Base-by-base conservation (phyloP, 257 asterid genomes). In the Orobanche coerulescens region DNA sequence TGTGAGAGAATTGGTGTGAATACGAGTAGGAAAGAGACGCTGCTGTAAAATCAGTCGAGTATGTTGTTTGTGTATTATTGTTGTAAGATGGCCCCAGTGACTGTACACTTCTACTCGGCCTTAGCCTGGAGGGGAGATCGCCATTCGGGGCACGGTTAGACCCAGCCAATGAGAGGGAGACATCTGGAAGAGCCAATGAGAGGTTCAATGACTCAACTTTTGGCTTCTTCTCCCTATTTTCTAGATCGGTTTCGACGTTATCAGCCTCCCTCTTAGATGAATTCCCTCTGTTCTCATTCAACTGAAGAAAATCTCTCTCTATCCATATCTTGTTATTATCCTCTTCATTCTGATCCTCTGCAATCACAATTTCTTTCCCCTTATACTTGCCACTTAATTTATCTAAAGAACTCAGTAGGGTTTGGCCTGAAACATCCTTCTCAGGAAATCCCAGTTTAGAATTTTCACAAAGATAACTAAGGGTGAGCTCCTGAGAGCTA, bases 381-480 rank as follows among this genome's bases (percentile, higher is more conserved):
- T 88, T 91, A 25, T 71, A 61, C 71, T 77, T 73, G 34, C 69
- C 73, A 54, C 78, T 70, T 39, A 78, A 59, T 52, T 76, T 81
- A 64, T 75, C 85, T 40, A 81, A 73, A 25, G 82, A 78, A 78
- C 66, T 80, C 62, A 82, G 52, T 40, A 79, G 62, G 58, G 66
- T 79, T 26, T 79, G 79, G 1, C 90, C 88, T 5, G 79, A 65
- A 34, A 24, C 59, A 43, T 82, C 84, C 59, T 80, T 85, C 37
- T 72, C 81, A 28, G 72, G 26, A 34, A 65, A 62, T 22, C 76
- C 77, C 11, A 72, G 46, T 25, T 85, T 88, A 16, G 79, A 71
- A 78, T 80, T 83, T 4, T 88, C 96, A 64, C 96, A 88, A 11
- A 88, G 88, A 59, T 88, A 88, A 77, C 95, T 85, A 52, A 88